These are phyloP conservation scores for Coemansia brasiliensis DNA, from an alignment of 192 early-diverging fungal species.

Conservation along the genomic window DNA sequence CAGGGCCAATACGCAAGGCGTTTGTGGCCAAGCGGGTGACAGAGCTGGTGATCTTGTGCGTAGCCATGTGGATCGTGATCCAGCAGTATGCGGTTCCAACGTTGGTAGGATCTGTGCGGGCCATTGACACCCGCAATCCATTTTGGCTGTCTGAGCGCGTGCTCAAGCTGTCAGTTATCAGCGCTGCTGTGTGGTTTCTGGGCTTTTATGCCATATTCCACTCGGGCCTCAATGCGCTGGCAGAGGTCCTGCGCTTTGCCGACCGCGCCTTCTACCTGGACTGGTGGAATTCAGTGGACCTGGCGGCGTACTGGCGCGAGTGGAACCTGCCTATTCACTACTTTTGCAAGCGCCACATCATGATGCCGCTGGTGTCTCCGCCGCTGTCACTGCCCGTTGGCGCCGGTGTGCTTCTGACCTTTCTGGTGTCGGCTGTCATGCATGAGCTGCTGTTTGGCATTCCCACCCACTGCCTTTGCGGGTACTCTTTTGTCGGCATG, in stretches of 20 bases:
- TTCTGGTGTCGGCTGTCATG: constrained; percentile 79
- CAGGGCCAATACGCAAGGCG: constrained; percentile 62
- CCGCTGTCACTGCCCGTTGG: constrained; percentile 59
- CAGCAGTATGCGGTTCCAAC: constrained; percentile 82
- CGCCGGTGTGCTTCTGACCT: constrained; percentile 64
- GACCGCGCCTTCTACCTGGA: constrained; percentile 85
- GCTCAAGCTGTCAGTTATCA: constrained; percentile 79
- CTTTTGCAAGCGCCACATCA: constrained; percentile 86
- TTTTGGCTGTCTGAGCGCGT: constrained; percentile 75
- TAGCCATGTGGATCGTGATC: constrained; percentile 78
- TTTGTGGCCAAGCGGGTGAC: constrained; percentile 80
- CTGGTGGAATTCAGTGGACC: constrained; percentile 85
- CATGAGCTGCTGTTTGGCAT: constrained; percentile 87
- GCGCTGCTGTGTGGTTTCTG: constrained; percentile 84
- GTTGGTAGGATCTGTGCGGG: constrained; percentile 70
- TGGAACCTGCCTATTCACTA: constrained; percentile 92
- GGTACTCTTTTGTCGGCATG: constrained; percentile 83
- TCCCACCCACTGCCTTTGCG: constrained; percentile 76
- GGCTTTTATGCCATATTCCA: constrained; percentile 89
- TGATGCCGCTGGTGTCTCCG: constrained; percentile 73
- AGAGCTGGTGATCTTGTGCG: constrained; percentile 65
- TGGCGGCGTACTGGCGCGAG: constrained; percentile 83
- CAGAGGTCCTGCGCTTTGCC: constrained; percentile 79
- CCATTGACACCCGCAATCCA: constrained; percentile 67
- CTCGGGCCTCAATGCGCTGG: constrained; percentile 74